Conservation (phyloP, 2,329 filamentous ascomycete genomes). For the Zopfia rhizophila region DNA sequence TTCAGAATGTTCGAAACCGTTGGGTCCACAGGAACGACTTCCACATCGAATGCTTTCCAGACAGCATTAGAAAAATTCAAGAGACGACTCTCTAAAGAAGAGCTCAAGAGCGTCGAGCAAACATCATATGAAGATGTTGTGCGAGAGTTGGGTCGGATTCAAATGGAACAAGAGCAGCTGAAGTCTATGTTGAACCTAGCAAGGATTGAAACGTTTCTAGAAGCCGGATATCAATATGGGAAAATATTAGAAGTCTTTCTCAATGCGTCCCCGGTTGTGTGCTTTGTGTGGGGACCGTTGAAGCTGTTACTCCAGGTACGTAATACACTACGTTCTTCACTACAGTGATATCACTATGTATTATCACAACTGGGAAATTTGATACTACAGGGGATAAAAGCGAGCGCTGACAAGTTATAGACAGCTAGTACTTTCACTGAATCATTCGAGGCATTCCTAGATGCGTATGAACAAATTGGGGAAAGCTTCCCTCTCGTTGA, state of each 20-base stretch:
- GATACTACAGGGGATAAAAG: no score
- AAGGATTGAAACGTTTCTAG: no score
- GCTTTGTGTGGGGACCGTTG: constrained; percentile 51
- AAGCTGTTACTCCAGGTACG: constrained; percentile 48
- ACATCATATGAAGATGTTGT: constrained; percentile 29
- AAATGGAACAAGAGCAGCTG: constrained; percentile 27
- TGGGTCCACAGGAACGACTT: no score
- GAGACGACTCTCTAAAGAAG: constrained; percentile 20
- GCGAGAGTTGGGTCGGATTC: constrained; percentile 23
- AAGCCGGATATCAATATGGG: no score
- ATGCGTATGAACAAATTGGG: constrained; percentile 53
- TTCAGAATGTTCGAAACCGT: no score
- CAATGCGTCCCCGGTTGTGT: constrained; percentile 43
- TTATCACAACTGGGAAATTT: no score
- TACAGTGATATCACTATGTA: neutral
- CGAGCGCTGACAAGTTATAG: constrained; percentile 21
- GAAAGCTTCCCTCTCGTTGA: constrained; percentile 48
- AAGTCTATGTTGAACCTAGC: constrained; percentile 27
- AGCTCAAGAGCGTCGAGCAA: constrained; percentile 25
- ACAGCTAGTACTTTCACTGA: constrained; percentile 45
- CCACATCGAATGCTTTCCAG: no score
- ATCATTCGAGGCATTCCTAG: constrained; percentile 49
- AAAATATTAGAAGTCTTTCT: constrained; percentile 50
- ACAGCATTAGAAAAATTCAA: constrained; percentile 26
- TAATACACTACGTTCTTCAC: neutral